Evolutionary conservation across 306 rosid genomes (phyloP).

Genomic region (Ammopiptanthus mongolicus): DNA sequence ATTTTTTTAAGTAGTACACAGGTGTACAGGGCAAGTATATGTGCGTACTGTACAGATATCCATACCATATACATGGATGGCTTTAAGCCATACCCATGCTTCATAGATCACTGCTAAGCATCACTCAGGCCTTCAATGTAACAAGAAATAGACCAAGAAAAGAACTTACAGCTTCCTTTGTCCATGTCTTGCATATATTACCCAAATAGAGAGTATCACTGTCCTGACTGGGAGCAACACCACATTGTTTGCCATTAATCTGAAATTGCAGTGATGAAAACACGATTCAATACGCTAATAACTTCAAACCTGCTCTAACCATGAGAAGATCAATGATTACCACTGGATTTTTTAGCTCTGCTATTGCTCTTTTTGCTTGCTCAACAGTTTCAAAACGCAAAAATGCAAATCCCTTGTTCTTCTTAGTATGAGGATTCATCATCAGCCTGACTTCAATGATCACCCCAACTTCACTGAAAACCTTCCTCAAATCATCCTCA

Average conservation of each 20-base stretch:
- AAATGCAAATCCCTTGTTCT: constrained; percentile 95
- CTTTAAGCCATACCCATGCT: background rate
- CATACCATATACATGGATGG: background rate
- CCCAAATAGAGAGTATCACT: constrained; percentile 84
- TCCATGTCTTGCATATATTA: constrained; percentile 95
- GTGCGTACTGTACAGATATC: background rate
- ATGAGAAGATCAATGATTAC: constrained; percentile 47
- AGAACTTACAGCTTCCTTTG: constrained; percentile 83
- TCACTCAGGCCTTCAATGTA: constrained; percentile 14
- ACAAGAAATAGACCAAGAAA: constrained; percentile 24
- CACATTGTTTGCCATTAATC: constrained; percentile 95
- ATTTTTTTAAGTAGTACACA: background rate
- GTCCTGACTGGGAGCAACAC: constrained; percentile 83
- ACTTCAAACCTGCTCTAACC: constrained; percentile 27
- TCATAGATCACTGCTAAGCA: constrained; percentile 1
- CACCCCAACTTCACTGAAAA: constrained; percentile 67
- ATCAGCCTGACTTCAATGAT: constrained; percentile 79
- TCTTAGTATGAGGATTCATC: constrained; percentile 83
- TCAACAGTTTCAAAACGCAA: constrained; percentile 79
- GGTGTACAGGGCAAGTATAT: background rate
- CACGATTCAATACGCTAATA: constrained; percentile 24
- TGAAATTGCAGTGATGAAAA: constrained; percentile 55
- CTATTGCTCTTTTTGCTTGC: constrained; percentile 80
- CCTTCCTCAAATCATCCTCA: constrained; percentile 77
- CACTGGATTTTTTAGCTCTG: constrained; percentile 80